These are phyloP conservation scores for Dalbergia cochinchinensis DNA, from an alignment of 306 rosid genomes.

Conservation along the genomic window DNA sequence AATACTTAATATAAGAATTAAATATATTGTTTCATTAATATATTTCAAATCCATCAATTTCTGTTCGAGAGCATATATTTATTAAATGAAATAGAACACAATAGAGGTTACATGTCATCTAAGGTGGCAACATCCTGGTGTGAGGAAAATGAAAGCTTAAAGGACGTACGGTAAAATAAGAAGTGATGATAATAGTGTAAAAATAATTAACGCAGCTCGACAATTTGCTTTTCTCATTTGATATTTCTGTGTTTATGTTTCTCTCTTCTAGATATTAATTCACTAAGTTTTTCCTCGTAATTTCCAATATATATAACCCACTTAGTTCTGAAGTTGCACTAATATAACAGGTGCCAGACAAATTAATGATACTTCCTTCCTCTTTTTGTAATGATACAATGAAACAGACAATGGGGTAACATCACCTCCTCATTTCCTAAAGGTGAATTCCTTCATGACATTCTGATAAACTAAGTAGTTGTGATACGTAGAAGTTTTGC, in stretches of 20 bases:
- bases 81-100: no score
- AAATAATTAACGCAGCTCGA: no score
- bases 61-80: no score
- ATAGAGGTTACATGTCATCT: no score
- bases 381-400: background rate
- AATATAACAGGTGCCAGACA: background rate
- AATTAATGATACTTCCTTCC: background rate
- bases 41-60: no score
- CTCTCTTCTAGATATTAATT: background rate
- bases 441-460: background rate
- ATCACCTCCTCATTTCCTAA: background rate
- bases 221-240: background rate
- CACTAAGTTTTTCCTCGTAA: background rate
- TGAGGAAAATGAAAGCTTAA: no score
- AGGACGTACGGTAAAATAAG: no score
- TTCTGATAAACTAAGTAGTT: background rate
- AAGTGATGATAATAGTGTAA: no score
- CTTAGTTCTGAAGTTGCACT: background rate
- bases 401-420: background rate
- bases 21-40: no score
- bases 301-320: background rate
- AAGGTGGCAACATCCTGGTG: no score
- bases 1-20: no score
- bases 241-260: background rate
- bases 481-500: background rate